phyloP scores from a whole-genome alignment of 352 stramenopile genomes.

The Phytopythium aichiense region DNA sequence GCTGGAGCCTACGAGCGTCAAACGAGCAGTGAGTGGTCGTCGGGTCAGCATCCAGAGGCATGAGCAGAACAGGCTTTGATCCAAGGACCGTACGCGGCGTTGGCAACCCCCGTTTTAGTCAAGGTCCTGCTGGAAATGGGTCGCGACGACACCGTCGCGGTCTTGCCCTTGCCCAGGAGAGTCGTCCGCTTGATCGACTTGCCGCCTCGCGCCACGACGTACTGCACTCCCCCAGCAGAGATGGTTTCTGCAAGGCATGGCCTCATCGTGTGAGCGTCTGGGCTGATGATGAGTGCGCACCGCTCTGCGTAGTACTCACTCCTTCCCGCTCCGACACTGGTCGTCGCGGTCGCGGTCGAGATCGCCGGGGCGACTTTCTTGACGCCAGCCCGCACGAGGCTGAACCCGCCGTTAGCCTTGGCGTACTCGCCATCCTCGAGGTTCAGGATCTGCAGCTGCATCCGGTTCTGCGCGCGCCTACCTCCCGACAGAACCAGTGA shows the following conservation, averaged over 20 bases:
- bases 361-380: constrained; percentile 21
- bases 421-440: constrained; percentile 69
- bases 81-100: constrained; percentile 27
- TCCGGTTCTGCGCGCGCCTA: constrained; percentile 32
- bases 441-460: constrained; percentile 47
- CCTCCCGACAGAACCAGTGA: background rate
- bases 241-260: constrained; percentile 26
- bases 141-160: background rate
- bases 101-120: constrained; percentile 23
- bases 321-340: background rate
- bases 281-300: too few relatives aligned
- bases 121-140: constrained; percentile 14
- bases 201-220: constrained; percentile 34
- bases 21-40: constrained; percentile 4
- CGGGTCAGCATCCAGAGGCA: background rate
- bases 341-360: background rate
- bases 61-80: background rate
- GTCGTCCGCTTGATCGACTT: constrained; percentile 40
- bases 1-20: constrained; percentile 20
- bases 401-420: constrained; percentile 72
- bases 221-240: constrained; percentile 40
- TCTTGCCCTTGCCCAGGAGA: constrained; percentile 18
- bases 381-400: constrained; percentile 53
- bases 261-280: background rate
- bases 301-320: background rate